Percentiles rank a stretch among this genome's conserved stretches.
Conservation (phyloP, 1,139 yeast species). For the Candida sp. region DNA sequence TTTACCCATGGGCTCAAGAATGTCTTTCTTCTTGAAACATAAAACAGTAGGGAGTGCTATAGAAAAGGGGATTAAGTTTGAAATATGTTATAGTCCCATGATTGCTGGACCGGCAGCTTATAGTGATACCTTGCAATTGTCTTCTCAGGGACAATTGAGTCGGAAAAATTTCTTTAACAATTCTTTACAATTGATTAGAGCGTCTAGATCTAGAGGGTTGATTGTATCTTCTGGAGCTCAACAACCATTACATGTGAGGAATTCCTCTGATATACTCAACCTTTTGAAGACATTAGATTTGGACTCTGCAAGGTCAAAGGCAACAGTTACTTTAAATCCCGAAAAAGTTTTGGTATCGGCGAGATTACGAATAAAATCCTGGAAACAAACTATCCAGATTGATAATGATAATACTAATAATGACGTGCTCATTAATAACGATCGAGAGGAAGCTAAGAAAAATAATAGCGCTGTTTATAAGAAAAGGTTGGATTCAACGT, state of each 20-base stretch:
- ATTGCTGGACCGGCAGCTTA: constrained; percentile 40
- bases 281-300: constrained; percentile 70
- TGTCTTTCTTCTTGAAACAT: constrained; percentile 80
- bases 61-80: constrained; percentile 79
- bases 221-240: constrained; percentile 76
- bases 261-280: constrained; percentile 65
- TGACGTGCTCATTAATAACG: constrained; percentile 15
- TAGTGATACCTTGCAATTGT: constrained; percentile 15
- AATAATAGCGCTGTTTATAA: constrained; percentile 18
- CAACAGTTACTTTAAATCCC: constrained; percentile 58
- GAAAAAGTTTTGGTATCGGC: constrained; percentile 68
- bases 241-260: constrained; percentile 56
- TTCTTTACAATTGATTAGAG: constrained; percentile 73
- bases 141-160: constrained; percentile 20
- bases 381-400: constrained; percentile 60
- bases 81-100: constrained; percentile 64
- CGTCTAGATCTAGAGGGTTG: constrained; percentile 77
- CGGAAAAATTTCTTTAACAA: constrained; percentile 68
- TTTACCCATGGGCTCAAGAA: constrained; percentile 58
- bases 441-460: constrained; percentile 24
- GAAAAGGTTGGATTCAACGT: constrained; percentile 21
- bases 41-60: constrained; percentile 82
- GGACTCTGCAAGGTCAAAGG: constrained; percentile 57
- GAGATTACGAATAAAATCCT: constrained; percentile 63
- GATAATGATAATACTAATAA: constrained; percentile 29